phyloP scores from a whole-genome alignment of 1,139 yeast species.

The Protomyces inundatus region DNA sequence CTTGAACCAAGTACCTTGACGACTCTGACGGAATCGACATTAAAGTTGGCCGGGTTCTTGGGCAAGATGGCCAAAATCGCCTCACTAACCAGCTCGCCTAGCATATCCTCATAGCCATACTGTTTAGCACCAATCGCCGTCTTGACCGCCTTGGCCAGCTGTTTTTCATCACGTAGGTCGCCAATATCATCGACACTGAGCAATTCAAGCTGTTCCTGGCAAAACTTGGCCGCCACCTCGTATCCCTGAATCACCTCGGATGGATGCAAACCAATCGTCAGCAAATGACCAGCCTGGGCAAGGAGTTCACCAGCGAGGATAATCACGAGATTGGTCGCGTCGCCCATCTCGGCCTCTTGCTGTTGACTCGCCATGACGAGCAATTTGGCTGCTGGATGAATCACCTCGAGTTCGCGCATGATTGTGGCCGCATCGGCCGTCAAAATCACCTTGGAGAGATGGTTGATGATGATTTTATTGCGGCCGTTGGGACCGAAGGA shows the following conservation, averaged over 20 bases:
- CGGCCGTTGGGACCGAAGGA: conserved; percentile 98
- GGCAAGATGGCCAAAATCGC: conserved; percentile 81
- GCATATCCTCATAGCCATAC: conserved; percentile 75
- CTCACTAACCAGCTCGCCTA: conserved; percentile 75
- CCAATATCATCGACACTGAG: conserved; percentile 60
- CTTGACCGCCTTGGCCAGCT: conserved; percentile 67
- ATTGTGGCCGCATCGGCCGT: conserved; percentile 98
- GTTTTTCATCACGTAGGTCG: conserved; percentile 51
- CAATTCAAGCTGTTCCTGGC: conserved; percentile 58
- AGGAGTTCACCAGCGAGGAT: conserved; percentile 87
- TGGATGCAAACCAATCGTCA: conserved; percentile 80
- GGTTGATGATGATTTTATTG: conserved; percentile 58
- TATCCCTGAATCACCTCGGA: conserved; percentile 88
- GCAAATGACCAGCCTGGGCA: conserved; percentile 73
- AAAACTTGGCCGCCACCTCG: conserved; percentile 71
- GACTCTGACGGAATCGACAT: conserved; percentile 88
- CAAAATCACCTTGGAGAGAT: conserved; percentile 71
- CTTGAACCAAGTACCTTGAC: conserved; percentile 95
- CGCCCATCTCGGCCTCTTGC: conserved; percentile 87
- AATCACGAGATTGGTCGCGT: conserved; percentile 64
- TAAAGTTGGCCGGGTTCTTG: conserved; percentile 57
- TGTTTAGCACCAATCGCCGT: conserved; percentile 93
- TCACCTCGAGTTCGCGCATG: conserved; percentile 85
- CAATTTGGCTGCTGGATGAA: conserved; percentile 95
- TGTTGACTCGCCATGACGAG: conserved; percentile 95